Base-by-base conservation (phyloP, 495 filamentous ascomycete species). In the Penicillium longicatenatum region DNA sequence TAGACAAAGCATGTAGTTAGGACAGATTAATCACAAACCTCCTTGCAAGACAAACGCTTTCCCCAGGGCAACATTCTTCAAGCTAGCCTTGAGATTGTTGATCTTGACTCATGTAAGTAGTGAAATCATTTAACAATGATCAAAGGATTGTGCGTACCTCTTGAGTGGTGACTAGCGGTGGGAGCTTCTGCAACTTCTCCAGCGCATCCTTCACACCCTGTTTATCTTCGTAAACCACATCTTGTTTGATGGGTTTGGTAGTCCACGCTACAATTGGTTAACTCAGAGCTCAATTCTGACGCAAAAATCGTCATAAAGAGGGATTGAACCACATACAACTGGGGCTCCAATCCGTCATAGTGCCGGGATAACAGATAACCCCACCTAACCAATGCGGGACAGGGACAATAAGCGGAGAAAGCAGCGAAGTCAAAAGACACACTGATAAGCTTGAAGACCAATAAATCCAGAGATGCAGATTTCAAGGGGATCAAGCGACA, bases 41-140 rank as follows among this genome's bases (percentile, higher is more conserved):
- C 94, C 94, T 77, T 98, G 94, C 12, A 98, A 83, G 11, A 98
- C 84, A 69, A 98, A 97, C 12, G 93, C 91, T 55, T 96, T 91
- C 39, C 94, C 94, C 30, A 91, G 79, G 3, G 94, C 94, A 3
- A 95, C 94, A 75, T 97, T 91, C 43, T 82, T 81, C 26, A 98
- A 77, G 58, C 77, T 85, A 17, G 84, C 79, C 58, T 92, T 90
- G 49, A 98, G 82, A 60, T 85, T 88, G 37, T 81, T 71, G 62
- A 98, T 96, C 82, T 90, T 51, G 19, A 17, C 30, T n/a, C 16
- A 11, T 7, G 50, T 63, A 11, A 62, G 20, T 29, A 7, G 1
- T 10, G 2, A 1, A n/a, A 30, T 4, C n/a, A 12, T 46, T 21
- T n/a, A 21, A 11, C 26, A 6, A 17, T 39, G 12, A n/a, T 19